Base-by-base conservation (phyloP, 2,329 filamentous ascomycete genomes). In the Colletotrichum theobromicola region DNA sequence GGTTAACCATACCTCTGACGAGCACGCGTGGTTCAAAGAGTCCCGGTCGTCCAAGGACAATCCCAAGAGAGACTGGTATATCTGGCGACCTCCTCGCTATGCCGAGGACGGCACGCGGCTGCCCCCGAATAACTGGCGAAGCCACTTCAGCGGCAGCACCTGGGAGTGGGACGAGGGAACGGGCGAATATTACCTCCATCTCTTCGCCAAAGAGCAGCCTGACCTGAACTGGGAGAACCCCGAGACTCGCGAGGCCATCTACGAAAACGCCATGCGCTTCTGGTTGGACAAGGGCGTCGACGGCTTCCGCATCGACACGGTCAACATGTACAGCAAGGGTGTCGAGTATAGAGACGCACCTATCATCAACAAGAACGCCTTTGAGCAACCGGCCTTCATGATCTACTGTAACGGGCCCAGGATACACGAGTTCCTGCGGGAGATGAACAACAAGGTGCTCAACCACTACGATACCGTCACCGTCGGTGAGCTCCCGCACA, bases 181-280 rank as follows among this genome's bases (percentile, higher is more conserved):
- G 0, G 87, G 88, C 62, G 93, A 96, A 82, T 96, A 95, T 82
- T 96, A 95, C 79, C 89, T 96, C 0, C 92, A 94, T 75, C 87
- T 97, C 13, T 97, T 95, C 81, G 91, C 93, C 8, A 89, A 89
- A 7, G 91, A 94, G 77, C 94, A 96, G 81, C 94, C 95, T 0
- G 95, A 97, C 78, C 87, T 97, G n/a, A 97, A 97, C 83, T 97
- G 94, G 94, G 93, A 96, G 79, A 94, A 93, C 72, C 87, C 88
- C 0, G 90, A 89, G 12, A 90, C 93, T 0, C 89, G 94, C 18
- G 85, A 90, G 60, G 94, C 94, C 2, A 91, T 96, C 8, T 94
- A 95, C 81, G 88, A 93, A 37, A 89, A 90, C 18, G 88, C 93
- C 7, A 94, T 96, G 90, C 89, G 90, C 34, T 97, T 96, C 81